Conservation (phyloP, 2,329 filamentous ascomycete genomes). For the Chrysoporthe puriensis region DNA sequence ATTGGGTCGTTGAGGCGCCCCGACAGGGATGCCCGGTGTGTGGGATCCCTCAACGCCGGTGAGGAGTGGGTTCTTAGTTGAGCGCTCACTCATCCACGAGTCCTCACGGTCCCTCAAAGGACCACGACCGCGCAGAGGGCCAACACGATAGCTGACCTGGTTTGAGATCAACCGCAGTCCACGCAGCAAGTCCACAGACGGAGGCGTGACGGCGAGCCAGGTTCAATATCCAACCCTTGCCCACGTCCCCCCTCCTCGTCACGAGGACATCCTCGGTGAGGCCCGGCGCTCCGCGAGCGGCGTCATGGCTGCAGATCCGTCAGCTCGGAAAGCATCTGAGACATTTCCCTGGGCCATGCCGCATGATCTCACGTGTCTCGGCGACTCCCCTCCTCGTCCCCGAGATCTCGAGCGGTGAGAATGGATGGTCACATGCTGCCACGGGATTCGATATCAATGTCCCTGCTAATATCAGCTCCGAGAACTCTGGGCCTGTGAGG, state of each 20-base stretch:
- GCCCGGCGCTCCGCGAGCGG: conserved; percentile 7
- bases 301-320: conserved; percentile 16
- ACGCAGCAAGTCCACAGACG: too few species aligned
- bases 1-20: background rate
- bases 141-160: background rate
- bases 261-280: conserved; percentile 20
- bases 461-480: background rate
- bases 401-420: conserved; percentile 4
- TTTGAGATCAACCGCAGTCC: too few species aligned
- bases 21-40: background rate
- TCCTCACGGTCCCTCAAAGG: background rate
- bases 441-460: background rate
- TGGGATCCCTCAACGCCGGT: conserved; percentile 6
- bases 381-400: background rate
- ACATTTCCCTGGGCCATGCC: conserved; percentile 8
- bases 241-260: background rate
- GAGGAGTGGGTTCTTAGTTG: background rate
- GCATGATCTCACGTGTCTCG: conserved; percentile 4
- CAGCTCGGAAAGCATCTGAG: conserved; percentile 15
- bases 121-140: background rate
- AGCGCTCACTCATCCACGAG: background rate
- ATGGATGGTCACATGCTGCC: conserved; percentile 10
- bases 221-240: background rate
- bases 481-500: conserved; percentile 6
- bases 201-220: background rate